Base-by-base conservation (phyloP, 345 rosid genomes). In the Eucalyptus globulus region DNA sequence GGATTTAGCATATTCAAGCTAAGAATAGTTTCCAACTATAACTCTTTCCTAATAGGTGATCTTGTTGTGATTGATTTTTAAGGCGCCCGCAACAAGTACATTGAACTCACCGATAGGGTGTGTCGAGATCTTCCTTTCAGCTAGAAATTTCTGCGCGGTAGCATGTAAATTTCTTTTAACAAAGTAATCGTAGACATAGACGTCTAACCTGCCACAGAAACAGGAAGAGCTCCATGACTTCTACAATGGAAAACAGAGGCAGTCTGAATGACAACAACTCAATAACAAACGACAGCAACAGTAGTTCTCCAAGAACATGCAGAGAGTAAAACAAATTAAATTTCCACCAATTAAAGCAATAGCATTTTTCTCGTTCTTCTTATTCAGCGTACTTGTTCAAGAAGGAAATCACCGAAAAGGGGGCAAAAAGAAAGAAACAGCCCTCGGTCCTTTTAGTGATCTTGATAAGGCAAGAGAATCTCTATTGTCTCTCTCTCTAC, bases 171-270 rank as follows among this genome's bases (percentile, higher is more conserved):
- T 95, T 72, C 95, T 95, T 92, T 95, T 95, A 65, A 95, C 87
- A 80, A 95, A 92, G 90, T 96, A 96, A 90, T 96, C 97, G 88
- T 94, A 90, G 72, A 95, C 94, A 86, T 96, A 96, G 37, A 94
- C 93, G 89, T 96, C 97, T 93, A 96, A 93, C 97, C 98, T 96
- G 93, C 47, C 83, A 76, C 14, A 44, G 27, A 76, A 76, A 76
- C 83, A 76, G 47, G 47, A 76, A 76, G 83, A 76, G 83, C 83
- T 76, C 83, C 8, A 11, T 76, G 83, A 76, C 47, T 76, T 21
- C 83, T 19, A 21, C 83, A 37, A 6, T 76, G 83, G 83, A 76
- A 0, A 76, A 19, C 47, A 37, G 83, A 76, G 83, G 83, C 83
- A 76, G 27, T 76, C 27, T 19, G 14, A 19, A 72, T 72, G 47